Base-by-base conservation (phyloP, 352 stramenopile species). In the Pythium plurisporium region DNA sequence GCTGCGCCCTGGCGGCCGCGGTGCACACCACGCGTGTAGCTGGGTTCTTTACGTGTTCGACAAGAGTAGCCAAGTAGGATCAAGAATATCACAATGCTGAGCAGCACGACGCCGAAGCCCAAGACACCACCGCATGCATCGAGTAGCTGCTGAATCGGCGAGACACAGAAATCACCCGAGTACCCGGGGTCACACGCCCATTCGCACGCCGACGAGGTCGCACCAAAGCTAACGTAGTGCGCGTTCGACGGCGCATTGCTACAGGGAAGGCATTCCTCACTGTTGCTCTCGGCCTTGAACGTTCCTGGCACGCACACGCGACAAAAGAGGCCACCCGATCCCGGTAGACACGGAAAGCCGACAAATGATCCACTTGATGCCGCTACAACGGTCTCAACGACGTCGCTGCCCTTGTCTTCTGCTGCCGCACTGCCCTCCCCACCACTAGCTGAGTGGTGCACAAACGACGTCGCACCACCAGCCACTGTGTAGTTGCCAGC, bases 201-300 rank as follows among this genome's bases (percentile, higher is more conserved):
- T 40, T 85, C 67, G 42, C 82, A 92, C 25, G 68, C 64, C 0
- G 76, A 62, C 29, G 61, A 86, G 26, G 59, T 86, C 4, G 64
- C 57, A 30, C 79, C 82, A 17, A 60, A 31, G 5, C 65, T 69
- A 10, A 82, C 64, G 47, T 90, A 92, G 59, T 92, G 82, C 3
- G 82, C 69, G 36, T 92, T 89, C 11, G 67, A 59, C 12, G 82
- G 82, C 11, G 79, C 76, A 30, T 90, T 92, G 0, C 52, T 62
- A 46, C 82, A 92, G 29, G 59, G 14, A 10, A 76, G 55, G 15
- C 82, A 92, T 60, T 89, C 80, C 47, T 84, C 80, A 47, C 80
- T 92, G 51, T 87, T 89, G 51, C 78, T 86, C 49, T 89, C 82
- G 15, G 78, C 79, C 34, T 92, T 92, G 60, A 79, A 92, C 26